phyloP scores from a whole-genome alignment of 805 yeast genomes.

The Wickerhamomyces pijperi region DNA sequence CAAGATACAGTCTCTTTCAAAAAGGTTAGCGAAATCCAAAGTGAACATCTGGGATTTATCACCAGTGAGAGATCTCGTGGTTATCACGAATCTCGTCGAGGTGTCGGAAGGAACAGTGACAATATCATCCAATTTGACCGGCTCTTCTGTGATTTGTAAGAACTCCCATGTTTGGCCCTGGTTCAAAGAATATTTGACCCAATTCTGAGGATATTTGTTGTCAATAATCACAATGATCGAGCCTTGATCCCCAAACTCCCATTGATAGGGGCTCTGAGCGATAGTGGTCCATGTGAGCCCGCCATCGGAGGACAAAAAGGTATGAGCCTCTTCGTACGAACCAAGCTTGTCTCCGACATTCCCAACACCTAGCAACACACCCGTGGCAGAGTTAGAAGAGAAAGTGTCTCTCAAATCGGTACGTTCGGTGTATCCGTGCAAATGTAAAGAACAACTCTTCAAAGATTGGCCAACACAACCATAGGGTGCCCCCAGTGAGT shows the following conservation, averaged over 20 bases:
- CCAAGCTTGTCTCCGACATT: conserved; percentile 64
- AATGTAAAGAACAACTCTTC: conserved; percentile 63
- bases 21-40: conserved; percentile 44
- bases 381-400: conserved; percentile 83
- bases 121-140: conserved; percentile 53
- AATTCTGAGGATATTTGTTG: conserved; percentile 43
- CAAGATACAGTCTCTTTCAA: conserved; percentile 42
- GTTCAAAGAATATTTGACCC: conserved; percentile 57
- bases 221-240: conserved; percentile 67
- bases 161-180: conserved; percentile 72
- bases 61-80: conserved; percentile 35
- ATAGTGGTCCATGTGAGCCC: conserved; percentile 84
- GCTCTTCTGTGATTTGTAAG: conserved; percentile 46
- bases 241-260: conserved; percentile 97
- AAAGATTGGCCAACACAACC: conserved; percentile 39
- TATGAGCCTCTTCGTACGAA: conserved; percentile 41
- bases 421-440: conserved; percentile 89
- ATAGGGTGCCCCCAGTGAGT: conserved; percentile 48
- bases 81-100: conserved; percentile 60
- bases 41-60: conserved; percentile 34
- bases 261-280: conserved; percentile 61
- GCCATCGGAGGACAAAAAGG: conserved; percentile 77
- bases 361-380: conserved; percentile 79
- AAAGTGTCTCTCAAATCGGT: conserved; percentile 73
- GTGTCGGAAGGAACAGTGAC: conserved; percentile 89